These are phyloP conservation scores for Tricholoma furcatifolium DNA, from an alignment of 768 basidiomycete genomes.

Conservation along the genomic window DNA sequence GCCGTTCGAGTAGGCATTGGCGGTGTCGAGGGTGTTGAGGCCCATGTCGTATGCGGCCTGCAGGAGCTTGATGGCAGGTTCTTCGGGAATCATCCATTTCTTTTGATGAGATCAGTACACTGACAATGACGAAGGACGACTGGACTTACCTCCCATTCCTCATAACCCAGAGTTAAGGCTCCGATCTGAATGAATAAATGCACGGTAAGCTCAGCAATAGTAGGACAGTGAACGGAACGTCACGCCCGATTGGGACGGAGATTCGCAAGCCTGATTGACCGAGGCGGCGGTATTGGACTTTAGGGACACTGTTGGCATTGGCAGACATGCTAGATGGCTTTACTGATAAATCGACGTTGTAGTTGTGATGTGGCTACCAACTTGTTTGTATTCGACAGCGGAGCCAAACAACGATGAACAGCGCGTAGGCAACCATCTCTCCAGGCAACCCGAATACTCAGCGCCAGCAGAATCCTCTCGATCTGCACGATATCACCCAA, in stretches of 20 bases:
- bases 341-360: too few relatives aligned
- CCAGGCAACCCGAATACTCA: too few relatives aligned
- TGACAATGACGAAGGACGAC: neutral
- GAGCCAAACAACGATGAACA: slow-evolving; percentile 2
- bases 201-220: too few relatives aligned
- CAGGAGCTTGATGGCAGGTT: slow-evolving; percentile 41
- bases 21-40: slow-evolving; percentile 37
- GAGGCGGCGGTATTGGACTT: too few relatives aligned
- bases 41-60: slow-evolving; percentile 43
- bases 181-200: slow-evolving; percentile 4
- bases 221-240: too few relatives aligned
- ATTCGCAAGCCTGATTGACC: too few relatives aligned
- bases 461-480: too few relatives aligned
- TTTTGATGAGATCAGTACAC: slow-evolving; percentile 12
- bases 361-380: too few relatives aligned
- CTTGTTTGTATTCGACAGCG: neutral
- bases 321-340: too few relatives aligned
- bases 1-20: slow-evolving; percentile 37
- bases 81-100: slow-evolving; percentile 49
- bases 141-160: slow-evolving; percentile 10
- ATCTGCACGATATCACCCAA: neutral
- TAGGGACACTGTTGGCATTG: too few relatives aligned
- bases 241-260: too few relatives aligned
- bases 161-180: slow-evolving; percentile 13
- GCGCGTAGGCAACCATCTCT: neutral